Conservation (phyloP, 2,329 filamentous ascomycete genomes). For the Hirsutella thompsonii region DNA sequence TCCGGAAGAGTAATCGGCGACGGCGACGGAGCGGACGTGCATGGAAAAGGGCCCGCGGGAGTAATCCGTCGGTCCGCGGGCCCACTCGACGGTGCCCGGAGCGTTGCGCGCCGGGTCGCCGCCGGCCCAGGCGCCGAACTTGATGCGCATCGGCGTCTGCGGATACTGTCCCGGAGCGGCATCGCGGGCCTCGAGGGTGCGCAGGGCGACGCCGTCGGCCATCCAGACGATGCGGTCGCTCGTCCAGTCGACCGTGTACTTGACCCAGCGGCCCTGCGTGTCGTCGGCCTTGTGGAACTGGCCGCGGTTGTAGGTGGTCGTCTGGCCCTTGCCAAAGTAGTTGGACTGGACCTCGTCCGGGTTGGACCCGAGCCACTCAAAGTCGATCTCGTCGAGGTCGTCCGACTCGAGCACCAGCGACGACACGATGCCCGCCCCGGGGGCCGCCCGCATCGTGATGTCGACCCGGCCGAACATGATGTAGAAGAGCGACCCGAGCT, state of each 20-base stretch:
- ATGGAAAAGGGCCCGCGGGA: conserved; percentile 73
- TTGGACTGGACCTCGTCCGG: conserved; percentile 78
- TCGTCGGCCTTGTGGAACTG: conserved; percentile 57
- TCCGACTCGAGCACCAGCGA: conserved; percentile 87
- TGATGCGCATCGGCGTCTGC: conserved; percentile 90
- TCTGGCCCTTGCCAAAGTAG: conserved; percentile 91
- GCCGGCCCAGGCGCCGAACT: conserved; percentile 84
- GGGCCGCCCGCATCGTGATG: conserved; percentile 71
- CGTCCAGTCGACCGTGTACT: conserved; percentile 89
- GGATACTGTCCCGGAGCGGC: conserved; percentile 70
- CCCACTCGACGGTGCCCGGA: conserved; percentile 79
- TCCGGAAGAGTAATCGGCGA: conserved; percentile 90
- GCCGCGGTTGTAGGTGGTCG: conserved; percentile 75
- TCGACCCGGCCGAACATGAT: conserved; percentile 98
- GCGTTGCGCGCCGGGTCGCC: conserved; percentile 66
- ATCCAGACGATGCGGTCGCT: conserved; percentile 74
- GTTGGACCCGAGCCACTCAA: conserved; percentile 85
- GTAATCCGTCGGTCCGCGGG: conserved; percentile 77
- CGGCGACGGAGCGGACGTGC: conserved; percentile 61
- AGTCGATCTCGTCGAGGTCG: conserved; percentile 88
- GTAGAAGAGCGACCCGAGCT: conserved; percentile 85
- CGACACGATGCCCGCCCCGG: conserved; percentile 85
- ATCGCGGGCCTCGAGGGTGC: conserved; percentile 57
- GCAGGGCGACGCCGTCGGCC: conserved; percentile 64
- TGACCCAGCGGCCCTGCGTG: conserved; percentile 68